Percentiles rank a stretch among this genome's conserved stretches.
Conservation (phyloP, 208 protist genomes). For the Wallacemonas collosoma region DNA sequence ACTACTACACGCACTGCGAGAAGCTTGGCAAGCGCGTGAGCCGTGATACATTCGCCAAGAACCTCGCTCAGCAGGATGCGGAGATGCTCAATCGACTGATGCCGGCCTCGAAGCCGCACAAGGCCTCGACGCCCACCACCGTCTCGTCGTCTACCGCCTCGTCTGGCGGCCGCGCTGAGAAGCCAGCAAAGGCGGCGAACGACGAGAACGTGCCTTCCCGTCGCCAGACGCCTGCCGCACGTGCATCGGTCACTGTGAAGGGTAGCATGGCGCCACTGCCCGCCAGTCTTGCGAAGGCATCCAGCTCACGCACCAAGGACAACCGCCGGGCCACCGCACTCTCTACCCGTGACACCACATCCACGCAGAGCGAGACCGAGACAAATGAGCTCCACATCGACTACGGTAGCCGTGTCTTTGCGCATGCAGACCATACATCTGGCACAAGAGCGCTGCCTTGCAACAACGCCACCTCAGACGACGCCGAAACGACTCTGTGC, state of each 20-base stretch:
- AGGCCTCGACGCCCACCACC: not conserved
- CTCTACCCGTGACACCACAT: no score
- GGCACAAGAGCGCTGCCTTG: no score
- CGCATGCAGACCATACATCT: not conserved
- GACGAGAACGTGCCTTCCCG: not conserved
- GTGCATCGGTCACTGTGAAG: not conserved
- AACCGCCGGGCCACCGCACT: not conserved
- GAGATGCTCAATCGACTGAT: constrained; percentile 43
- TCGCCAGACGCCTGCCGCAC: not conserved
- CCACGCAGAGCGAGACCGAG: not conserved
- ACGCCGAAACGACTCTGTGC: constrained; percentile 1
- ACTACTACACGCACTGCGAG: constrained; percentile 85
- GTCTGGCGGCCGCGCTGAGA: constrained; percentile 12
- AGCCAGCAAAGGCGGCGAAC: not conserved
- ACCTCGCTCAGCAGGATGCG: constrained; percentile 51
- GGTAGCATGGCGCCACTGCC: constrained; percentile 7
- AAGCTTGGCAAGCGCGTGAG: constrained; percentile 85
- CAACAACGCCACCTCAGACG: no score
- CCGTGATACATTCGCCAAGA: constrained; percentile 43
- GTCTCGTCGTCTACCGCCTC: not conserved
- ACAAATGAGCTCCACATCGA: not conserved
- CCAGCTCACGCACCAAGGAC: not conserved
- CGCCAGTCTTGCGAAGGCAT: not conserved
- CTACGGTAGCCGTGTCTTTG: constrained; percentile 10
- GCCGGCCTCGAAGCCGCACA: constrained; percentile 4